Base-by-base conservation (phyloP, 768 basidiomycete genomes). In the Daedalea quercina region DNA sequence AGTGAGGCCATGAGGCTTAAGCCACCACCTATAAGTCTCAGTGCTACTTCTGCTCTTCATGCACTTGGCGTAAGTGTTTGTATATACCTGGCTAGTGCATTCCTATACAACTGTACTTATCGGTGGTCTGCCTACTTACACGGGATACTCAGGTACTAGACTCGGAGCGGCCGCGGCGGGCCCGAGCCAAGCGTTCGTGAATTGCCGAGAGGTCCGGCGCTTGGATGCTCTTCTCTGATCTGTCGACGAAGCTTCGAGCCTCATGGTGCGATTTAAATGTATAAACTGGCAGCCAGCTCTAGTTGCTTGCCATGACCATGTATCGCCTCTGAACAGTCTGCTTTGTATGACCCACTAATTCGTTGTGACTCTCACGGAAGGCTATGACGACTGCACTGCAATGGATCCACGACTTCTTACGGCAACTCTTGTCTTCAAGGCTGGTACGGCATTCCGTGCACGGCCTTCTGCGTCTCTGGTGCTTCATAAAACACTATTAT, bases 391-490 rank as follows among this genome's bases (percentile, higher is more conserved):
- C 9, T 47, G 23, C 9, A 19, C 44, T 57, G 34, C 57, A 50
- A 23, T 54, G 42, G 49, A 2, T 51, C 9, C 42, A 47, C 19
- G 15, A 28, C 2, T 34, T 57, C 3, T 40, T 57, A 22, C 55
- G 46, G 34, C 26, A 20, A 3, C 45, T 56, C 3, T 34, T 52
- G 3, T 43, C 47, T 20, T 44, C 34, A 22, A 19, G 44, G 17
- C 25, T 42, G 6, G 25, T 33, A 22, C 22, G 19, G 45, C 37
- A 34, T 2, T 24, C 47, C 1, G 26, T 46, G 19, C 52, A 43
- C 22, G 26, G 24, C 20, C 22, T 56, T 26, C 25, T 52, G 4
- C n/a, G 17, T 1, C n/a, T 59, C 9, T 59, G 57, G 57, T 42
- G 9, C 9, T 20, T 33, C 1, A 19, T 59, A 24, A 34, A 20